Base-by-base conservation (phyloP, 2,329 filamentous ascomycete species). In the Xylariaceae sp. region DNA sequence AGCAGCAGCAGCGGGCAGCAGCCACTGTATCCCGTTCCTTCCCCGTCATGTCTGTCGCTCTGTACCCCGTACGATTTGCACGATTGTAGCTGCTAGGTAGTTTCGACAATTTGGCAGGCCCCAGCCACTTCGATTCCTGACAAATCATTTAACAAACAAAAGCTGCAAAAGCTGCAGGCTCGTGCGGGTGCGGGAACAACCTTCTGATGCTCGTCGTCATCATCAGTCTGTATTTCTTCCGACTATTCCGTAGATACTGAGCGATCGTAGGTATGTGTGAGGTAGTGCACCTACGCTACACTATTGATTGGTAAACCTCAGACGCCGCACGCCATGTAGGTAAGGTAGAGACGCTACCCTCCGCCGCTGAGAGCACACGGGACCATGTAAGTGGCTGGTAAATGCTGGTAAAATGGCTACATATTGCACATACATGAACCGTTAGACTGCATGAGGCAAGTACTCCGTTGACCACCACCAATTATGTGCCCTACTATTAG, bases 51-150 rank as follows among this genome's bases (percentile, higher is more conserved):
- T 18, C 17, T 18, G 17, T 18, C 17, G 17, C 17, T 18, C 17
- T 18, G 17, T 18, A 18, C 17, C 17, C 17, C 17, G 17, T 18
- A 18, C 17, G 17, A 18, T 18, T 18, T 18, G 17, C 17, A 18
- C 17, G 37, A 13, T 13, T 42, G 37, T 42, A 13, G 37, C 11
- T 10, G 37, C 9, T 9, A 42, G 5, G 4, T 37, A 37, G 37
- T 42, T 9, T 42, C 37, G 42, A 45, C 42, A 45, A 45, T 45
- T 42, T 45, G 13, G 5, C 13, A 45, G 42, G 13, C 2, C 10
- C 49, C 49, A 51, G 49, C 49, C 49, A 51, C 49, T 51, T 23
- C 23, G 23, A 51, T 34, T 51, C 49, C 30, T 51, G 49, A 51
- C 49, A 51, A 51, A 51, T 51, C 49, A 51, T 15, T 15, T n/a